Evolutionary conservation across 169 alveolate genomes (phyloP), one percentile per base, ranked within the genome.

Genomic region (Eimeria tenella): DNA sequence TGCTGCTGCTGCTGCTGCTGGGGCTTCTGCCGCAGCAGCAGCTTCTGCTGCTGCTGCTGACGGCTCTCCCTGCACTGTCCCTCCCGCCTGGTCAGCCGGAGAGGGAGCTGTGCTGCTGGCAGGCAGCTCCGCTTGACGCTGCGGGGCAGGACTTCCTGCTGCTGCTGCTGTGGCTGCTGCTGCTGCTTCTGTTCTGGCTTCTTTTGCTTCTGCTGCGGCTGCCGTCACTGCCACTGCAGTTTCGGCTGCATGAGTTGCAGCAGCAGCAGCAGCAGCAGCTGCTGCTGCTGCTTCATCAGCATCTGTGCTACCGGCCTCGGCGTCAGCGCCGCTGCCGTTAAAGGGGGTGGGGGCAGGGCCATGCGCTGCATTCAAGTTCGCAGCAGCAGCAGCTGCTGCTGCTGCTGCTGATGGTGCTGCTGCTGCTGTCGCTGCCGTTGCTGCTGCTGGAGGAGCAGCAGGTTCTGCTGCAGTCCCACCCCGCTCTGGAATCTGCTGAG

Each of bases 1-100:
- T 82, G 73, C 53, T 52, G 50, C 70, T 53, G 88, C 88, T n/a
- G 88, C 55, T 53, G 88, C 55, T 50, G 71, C 49, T 53, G 55
- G 68, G 11, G 23, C 68, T 17, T 58, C 17, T 79, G 88, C 53
- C 50, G 88, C 58, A 50, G 88, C 13, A 56, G 75, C 77, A 23
- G 77, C 90, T 58, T 23, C 77, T 60, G 77, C 77, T 60, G 70
- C 77, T 82, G 75, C 19, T 65, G 31, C 75, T 65, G 9, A 9
- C 2, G 75, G 25, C 3, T 10, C 21, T 65, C 13, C 19, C 25
- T 10, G 7, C 17, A 15, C 65, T 58, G 65, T 3, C 17, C 1
- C 17, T 58, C n/a, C n/a, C 17, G 65, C 65, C 17, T 9, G n/a
- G n/a, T 9, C 10, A 58, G 65, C 17, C 17, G 65, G n/a, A 11